Evolutionary conservation across 2,329 filamentous ascomycete genomes (phyloP), one percentile per base, ranked within the genome.

Genomic region (Penicillium sp.): DNA sequence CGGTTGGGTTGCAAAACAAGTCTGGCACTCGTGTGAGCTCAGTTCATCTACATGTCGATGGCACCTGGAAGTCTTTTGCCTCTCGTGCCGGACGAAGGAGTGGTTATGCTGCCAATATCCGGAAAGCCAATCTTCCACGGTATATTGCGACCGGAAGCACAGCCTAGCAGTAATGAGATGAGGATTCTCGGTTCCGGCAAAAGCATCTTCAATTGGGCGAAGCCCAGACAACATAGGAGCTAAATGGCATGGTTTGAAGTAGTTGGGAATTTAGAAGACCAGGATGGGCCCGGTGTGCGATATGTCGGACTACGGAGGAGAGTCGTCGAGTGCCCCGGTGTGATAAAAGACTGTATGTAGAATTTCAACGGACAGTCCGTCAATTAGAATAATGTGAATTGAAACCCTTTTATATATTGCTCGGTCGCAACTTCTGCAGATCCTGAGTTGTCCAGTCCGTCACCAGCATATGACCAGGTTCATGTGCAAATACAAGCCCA

Each of bases 201-300:
- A 2, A 1, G 2, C 15, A 18, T 18, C 15, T 18, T 18, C 15
- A 18, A 47, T 57, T 71, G 28, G 78, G 83, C 50, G 76, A 77
- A 4, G 79, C 79, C 65, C 80, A 82, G 33, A 81, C 77, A 69
- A 76, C 72, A 20, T 70, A 79, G 48, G 81, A 84, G 59, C 61
- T 85, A 43, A 43, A 82, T 80, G 45, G 80, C 75, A 50, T 69
- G 83, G 60, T 85, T 85, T 50, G 81, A 85, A 60, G 79, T 81
- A 9, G 81, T 81, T 2, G 81, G 81, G 0, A 79, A 75, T 0
- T 75, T 76, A 41, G 68, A 70, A n/a, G 68, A 71, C 32, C 67
- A 72, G 52, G 65, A 35, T 20, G 7, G 55, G 49, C 4, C 55
- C 60, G 15, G 15, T 18, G 15, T 18, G 15, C 15, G 15, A 18